These are phyloP conservation scores for Neoboletus magnificus DNA, from an alignment of 768 basidiomycete species.

Conservation along the genomic window DNA sequence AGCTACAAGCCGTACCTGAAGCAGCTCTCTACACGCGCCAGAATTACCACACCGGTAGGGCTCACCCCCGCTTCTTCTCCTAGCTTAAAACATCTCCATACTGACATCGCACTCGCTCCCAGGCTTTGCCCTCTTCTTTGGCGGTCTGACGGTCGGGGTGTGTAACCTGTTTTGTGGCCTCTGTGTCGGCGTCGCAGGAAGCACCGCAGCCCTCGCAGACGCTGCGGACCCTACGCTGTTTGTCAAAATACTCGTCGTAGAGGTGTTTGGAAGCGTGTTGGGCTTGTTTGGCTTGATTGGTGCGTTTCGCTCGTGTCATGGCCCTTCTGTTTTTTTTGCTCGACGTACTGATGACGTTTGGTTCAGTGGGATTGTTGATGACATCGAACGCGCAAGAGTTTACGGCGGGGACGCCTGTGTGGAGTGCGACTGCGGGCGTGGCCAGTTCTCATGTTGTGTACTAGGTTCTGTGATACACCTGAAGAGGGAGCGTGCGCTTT, in stretches of 20 bases:
- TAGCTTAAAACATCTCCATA: background rate
- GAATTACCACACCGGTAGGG: slow-evolving; percentile 91
- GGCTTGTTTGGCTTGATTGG: slow-evolving; percentile 93
- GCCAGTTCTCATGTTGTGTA: slow-evolving; percentile 35
- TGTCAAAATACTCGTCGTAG: slow-evolving; percentile 95
- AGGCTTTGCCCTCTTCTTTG: slow-evolving; percentile 97
- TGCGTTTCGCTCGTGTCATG: slow-evolving; percentile 38
- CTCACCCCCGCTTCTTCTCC: background rate
- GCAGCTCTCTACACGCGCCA: slow-evolving; percentile 71
- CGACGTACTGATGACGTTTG: background rate
- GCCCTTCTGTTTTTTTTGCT: background rate
- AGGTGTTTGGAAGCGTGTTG: slow-evolving; percentile 89
- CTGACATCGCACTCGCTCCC: background rate
- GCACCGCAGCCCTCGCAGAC: slow-evolving; percentile 92
- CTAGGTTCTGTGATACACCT: slow-evolving; percentile 7
- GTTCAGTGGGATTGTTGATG: slow-evolving; percentile 77
- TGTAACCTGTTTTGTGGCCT: slow-evolving; percentile 96
- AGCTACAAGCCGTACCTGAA: slow-evolving; percentile 60
- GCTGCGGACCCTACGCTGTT: slow-evolving; percentile 94
- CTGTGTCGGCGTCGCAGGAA: slow-evolving; percentile 91
- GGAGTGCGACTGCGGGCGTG: slow-evolving; percentile 25
- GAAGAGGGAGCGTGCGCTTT: background rate
- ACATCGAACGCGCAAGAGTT: slow-evolving; percentile 65
- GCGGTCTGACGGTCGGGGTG: slow-evolving; percentile 87
- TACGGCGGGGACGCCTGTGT: slow-evolving; percentile 33